Base-by-base conservation (phyloP, 2,329 filamentous ascomycete genomes). In the Tolypocladium inflatum region DNA sequence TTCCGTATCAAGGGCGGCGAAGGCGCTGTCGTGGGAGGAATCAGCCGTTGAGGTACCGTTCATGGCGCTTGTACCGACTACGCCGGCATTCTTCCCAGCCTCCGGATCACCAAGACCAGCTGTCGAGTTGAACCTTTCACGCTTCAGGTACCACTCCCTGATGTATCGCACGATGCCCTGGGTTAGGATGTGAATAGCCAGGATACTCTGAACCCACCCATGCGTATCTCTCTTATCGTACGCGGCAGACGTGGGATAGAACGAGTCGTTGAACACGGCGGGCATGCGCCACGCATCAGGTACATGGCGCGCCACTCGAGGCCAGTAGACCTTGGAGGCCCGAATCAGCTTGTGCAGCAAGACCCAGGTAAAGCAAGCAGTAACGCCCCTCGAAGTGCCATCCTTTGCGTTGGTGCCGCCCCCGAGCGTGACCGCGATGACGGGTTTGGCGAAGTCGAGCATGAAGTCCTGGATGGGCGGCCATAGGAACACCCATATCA, bases 401-500 rank as follows among this genome's bases (percentile, higher is more conserved):
- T 86, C 83, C 64, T 81, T 82, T 9, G 85, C 84, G 62, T 82
- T 85, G 9, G 85, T 88, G 59, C 91, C 91, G 60, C 91, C 92
- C 61, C 92, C 92, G 13, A 97, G 78, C 0, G 91, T 95, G 59
- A 96, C 85, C 59, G 92, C 92, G 68, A 97, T 95, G 69, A 96
- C 91, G 59, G 93, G 90, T 73, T 97, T 93, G 60, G 92, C 91
- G 56, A 96, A 81, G 70, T 97, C 92, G 65, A 97, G 80, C 59
- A 93, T 88, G 68, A 95, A 87, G 68, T 90, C 90, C 70, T 96
- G 92, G 62, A 93, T 83, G 59, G 91, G 90, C 38, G 86, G 86
- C 89, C 89, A 95, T 61, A 96, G 80, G 65, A 94, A 89, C 53
- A 96, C 79, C 90, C 91, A 97, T 62, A 94, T 79, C 62, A 93